phyloP scores from a whole-genome alignment of 306 rosid species.

The Biancaea sappan region DNA sequence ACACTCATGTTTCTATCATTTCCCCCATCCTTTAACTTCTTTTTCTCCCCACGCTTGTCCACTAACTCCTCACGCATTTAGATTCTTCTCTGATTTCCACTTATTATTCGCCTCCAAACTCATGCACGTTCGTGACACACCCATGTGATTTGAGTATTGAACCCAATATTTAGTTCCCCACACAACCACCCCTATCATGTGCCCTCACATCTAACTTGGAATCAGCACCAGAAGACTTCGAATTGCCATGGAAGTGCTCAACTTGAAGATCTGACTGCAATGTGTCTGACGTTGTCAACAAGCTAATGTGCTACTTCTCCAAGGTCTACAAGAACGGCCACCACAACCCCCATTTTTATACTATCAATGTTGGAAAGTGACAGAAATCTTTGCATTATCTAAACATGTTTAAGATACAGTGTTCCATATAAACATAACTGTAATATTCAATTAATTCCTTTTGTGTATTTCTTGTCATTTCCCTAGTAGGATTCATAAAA shows the following conservation, averaged over 20 bases:
- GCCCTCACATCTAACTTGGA: slow-evolving; percentile 27
- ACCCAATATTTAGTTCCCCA: slow-evolving; percentile 49
- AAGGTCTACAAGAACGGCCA: slow-evolving; percentile 27
- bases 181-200: slow-evolving; percentile 34
- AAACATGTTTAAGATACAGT: background rate
- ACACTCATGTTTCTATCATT: slow-evolving; percentile 33
- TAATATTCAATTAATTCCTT: slow-evolving; percentile 49
- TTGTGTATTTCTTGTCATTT: slow-evolving; percentile 43
- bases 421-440: background rate
- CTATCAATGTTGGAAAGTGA: slow-evolving; percentile 32
- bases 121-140: slow-evolving; percentile 44
- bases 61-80: slow-evolving; percentile 14
- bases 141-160: slow-evolving; percentile 23
- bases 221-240: slow-evolving; percentile 8
- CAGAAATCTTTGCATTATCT: slow-evolving; percentile 6
- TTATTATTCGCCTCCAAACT: slow-evolving; percentile 20
- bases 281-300: slow-evolving; percentile 2
- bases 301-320: slow-evolving; percentile 19
- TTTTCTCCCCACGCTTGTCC: slow-evolving; percentile 40
- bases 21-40: slow-evolving; percentile 36
- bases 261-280: slow-evolving; percentile 30
- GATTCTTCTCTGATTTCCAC: slow-evolving; percentile 31
- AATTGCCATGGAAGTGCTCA: background rate
- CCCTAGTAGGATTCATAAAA: slow-evolving; percentile 40
- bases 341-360: slow-evolving; percentile 19